A percentile compares a stretch with the other conserved stretches of the same genome.
phyloP scores from a whole-genome alignment of 2,329 filamentous ascomycete species.

The Venturia effusa region DNA sequence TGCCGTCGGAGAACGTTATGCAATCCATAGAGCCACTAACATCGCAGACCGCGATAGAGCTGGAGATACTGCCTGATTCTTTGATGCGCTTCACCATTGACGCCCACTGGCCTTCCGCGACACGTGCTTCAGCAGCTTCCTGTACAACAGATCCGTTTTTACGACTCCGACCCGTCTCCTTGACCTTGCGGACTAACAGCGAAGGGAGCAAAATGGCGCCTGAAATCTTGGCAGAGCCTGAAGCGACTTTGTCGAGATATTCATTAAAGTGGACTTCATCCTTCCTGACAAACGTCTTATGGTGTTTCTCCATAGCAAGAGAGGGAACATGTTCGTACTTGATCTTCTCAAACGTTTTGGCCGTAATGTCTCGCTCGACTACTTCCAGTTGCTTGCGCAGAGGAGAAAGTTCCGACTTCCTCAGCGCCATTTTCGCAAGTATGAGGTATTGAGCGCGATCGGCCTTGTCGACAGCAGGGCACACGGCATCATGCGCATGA shows the following conservation, averaged over 20 bases:
- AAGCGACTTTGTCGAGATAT: conserved; percentile 40
- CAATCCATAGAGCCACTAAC: conserved; percentile 43
- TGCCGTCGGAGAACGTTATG: conserved; percentile 34
- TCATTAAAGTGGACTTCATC: conserved; percentile 39
- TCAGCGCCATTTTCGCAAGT: conserved; percentile 43
- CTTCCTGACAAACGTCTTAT: conserved; percentile 37
- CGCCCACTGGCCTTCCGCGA: conserved; percentile 44
- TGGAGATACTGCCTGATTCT: conserved; percentile 42
- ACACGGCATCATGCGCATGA: conserved; percentile 29
- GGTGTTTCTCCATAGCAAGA: conserved; percentile 45
- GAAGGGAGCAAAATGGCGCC: conserved; percentile 46
- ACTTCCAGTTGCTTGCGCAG: conserved; percentile 43
- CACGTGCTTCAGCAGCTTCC: conserved; percentile 23
- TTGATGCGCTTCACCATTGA: conserved; percentile 46
- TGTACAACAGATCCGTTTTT: conserved; percentile 4
- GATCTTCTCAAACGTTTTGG: conserved; percentile 38
- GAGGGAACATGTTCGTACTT: conserved; percentile 48
- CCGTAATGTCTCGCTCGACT: conserved; percentile 42
- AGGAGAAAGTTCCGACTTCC: conserved; percentile 36
- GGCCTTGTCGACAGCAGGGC: conserved; percentile 15
- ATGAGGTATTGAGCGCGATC: conserved; percentile 43
- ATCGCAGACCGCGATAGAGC: conserved; percentile 47
- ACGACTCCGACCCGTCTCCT: background rate
- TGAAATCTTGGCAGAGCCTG: conserved; percentile 41
- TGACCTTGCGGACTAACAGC: conserved; percentile 30